phyloP scores from a whole-genome alignment of 352 stramenopile genomes.

The Pythium phragmitis region DNA sequence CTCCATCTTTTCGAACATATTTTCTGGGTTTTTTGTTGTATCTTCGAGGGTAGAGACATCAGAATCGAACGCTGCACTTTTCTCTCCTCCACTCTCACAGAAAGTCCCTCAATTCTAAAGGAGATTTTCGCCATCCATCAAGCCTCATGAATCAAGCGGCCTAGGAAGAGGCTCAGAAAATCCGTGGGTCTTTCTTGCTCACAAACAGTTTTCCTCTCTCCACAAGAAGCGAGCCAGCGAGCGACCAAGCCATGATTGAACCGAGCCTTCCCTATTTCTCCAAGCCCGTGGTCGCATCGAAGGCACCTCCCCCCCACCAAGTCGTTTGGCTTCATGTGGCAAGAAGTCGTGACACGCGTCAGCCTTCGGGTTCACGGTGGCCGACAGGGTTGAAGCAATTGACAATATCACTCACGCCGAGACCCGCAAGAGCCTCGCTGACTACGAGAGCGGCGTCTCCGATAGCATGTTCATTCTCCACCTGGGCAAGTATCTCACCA shows the following conservation, averaged over 20 bases:
- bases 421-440: neutral
- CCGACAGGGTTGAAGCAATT: neutral
- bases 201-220: neutral
- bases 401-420: slow-evolving; percentile 7
- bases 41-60: too few species aligned
- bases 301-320: neutral
- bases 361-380: neutral
- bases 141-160: too few species aligned
- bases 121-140: too few species aligned
- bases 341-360: slow-evolving; percentile 10
- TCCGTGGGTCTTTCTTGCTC: too few species aligned
- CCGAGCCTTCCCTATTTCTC: slow-evolving; percentile 1
- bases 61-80: too few species aligned
- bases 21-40: too few species aligned
- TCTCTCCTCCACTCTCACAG: too few species aligned
- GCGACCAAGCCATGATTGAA: neutral
- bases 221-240: neutral
- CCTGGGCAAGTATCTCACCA: slow-evolving; percentile 4
- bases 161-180: too few species aligned
- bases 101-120: too few species aligned
- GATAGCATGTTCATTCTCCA: slow-evolving; percentile 4
- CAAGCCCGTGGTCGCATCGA: slow-evolving; percentile 4
- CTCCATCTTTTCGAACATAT: too few species aligned
- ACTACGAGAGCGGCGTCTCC: too few species aligned
- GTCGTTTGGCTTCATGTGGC: slow-evolving; percentile 6